Evolutionary conservation across 2,329 filamentous ascomycete species (phyloP), one percentile per base, ranked within the genome.

Genomic region (Epichloe hybrida): DNA sequence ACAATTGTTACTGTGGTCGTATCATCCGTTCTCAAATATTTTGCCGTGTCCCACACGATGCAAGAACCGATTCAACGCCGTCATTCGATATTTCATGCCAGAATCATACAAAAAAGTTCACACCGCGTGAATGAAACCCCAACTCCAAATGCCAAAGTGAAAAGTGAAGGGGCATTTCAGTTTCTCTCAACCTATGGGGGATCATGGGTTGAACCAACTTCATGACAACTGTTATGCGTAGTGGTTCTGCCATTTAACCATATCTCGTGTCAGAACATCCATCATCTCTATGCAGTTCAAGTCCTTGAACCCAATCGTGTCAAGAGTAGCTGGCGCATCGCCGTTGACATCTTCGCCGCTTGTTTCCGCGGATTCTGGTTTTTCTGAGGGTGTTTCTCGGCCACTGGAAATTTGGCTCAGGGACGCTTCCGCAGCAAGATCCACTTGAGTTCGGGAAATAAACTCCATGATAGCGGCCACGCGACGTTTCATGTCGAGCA

Each of bases 281-380:
- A 94, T 94, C 87, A 95, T 94, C 67, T 94, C 87, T 56, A 87
- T 73, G 58, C 84, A 89, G 52, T 73, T 86, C 56, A 95, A 71
- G 8, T 84, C 78, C 58, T 83, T 86, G 65, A 95, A 95, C 1
- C 83, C 77, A 58, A 70, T 75, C 17, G 53, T 54, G 21, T 57
- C 55, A 8, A 58, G 53, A 17, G 58, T 46, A 20, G 59, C 60
- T 13, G 57, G 46, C n/a, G 54, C 54, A 42, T 55, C 55, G 34
- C 57, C 60, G 40, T 61, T 60, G 41, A 59, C 60, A 23, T 53
- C 52, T 38, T 58, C 49, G n/a, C 66, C 68, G 50, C 69, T 70
- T 9, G 65, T 55, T 46, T 66, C 66, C 27, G 58, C 62, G 48
- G 62, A 58, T 47, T 63, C 68, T 55, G 58, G 59, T 40, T 70